phyloP scores from a whole-genome alignment of 192 early-diverging fungal genomes.

The Coemansia aciculifera region DNA sequence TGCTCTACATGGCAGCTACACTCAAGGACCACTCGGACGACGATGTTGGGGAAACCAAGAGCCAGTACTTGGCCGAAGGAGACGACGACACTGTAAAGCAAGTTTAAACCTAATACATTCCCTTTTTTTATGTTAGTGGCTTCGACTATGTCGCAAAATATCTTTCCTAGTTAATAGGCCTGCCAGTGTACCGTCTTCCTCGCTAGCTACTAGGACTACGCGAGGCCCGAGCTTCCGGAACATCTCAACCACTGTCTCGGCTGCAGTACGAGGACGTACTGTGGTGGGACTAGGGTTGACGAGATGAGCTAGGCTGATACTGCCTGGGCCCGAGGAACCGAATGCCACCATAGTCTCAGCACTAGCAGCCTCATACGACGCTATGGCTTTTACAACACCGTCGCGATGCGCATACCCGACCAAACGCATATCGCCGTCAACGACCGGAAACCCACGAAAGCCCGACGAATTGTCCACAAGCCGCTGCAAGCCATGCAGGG shows the following conservation, averaged over 20 bases:
- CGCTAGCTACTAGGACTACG: constrained; percentile 66
- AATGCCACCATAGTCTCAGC: background rate
- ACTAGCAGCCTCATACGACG: background rate
- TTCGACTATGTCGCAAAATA: constrained; percentile 51
- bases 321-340: background rate
- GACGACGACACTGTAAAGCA: background rate
- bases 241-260: constrained; percentile 77
- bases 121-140: background rate
- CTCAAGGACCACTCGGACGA: constrained; percentile 56
- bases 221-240: constrained; percentile 84
- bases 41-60: background rate
- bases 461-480: constrained; percentile 56
- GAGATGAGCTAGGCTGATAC: constrained; percentile 20
- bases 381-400: constrained; percentile 20
- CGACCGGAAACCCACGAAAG: constrained; percentile 73
- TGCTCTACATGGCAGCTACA: constrained; percentile 53
- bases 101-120: background rate
- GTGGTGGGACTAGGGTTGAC: constrained; percentile 67
- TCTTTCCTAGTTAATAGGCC: constrained; percentile 80
- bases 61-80: background rate
- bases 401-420: constrained; percentile 71
- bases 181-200: constrained; percentile 60
- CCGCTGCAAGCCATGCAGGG: constrained; percentile 52
- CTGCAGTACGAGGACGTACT: constrained; percentile 65
- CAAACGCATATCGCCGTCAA: constrained; percentile 65